Percentiles rank a stretch among this genome's conserved stretches.
phyloP scores from a whole-genome alignment of 2,329 filamentous ascomycete species.

The Penicillium glabrum region DNA sequence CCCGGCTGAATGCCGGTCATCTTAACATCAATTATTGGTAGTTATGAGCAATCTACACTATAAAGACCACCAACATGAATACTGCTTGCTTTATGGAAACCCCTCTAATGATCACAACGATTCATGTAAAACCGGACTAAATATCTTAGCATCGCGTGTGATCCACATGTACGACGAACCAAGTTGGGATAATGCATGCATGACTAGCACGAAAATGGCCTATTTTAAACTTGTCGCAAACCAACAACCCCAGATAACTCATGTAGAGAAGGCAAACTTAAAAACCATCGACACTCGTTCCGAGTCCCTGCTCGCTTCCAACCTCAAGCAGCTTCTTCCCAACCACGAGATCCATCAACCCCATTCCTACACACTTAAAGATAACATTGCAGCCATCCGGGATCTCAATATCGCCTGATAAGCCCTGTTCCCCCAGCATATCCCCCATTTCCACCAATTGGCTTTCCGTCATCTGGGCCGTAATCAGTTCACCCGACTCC shows the following conservation, averaged over 20 bases:
- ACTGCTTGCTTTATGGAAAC: too few species aligned
- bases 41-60: not conserved
- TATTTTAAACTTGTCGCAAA: not conserved
- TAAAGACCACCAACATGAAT: not conserved
- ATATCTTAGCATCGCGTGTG: too few species aligned
- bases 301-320: slow-evolving; percentile 32
- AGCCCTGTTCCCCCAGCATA: slow-evolving; percentile 26
- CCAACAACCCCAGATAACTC: too few species aligned
- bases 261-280: slow-evolving; percentile 11
- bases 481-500: slow-evolving; percentile 50
- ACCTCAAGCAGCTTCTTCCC: slow-evolving; percentile 43
- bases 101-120: too few species aligned
- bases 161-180: too few species aligned
- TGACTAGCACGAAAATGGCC: not conserved
- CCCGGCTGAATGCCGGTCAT: not conserved
- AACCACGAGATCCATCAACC: slow-evolving; percentile 52
- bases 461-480: slow-evolving; percentile 35
- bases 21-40: not conserved
- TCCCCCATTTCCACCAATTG: slow-evolving; percentile 47
- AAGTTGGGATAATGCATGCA: too few species aligned
- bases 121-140: too few species aligned
- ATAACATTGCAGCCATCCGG: slow-evolving; percentile 42
- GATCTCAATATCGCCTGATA: slow-evolving; percentile 21
- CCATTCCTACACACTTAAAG: slow-evolving; percentile 54
- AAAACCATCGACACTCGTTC: slow-evolving; percentile 39